Evolutionary conservation across 2,329 filamentous ascomycete genomes (phyloP), one percentile per base, ranked within the genome.

Genomic region (Aureobasidium subglaciale): DNA sequence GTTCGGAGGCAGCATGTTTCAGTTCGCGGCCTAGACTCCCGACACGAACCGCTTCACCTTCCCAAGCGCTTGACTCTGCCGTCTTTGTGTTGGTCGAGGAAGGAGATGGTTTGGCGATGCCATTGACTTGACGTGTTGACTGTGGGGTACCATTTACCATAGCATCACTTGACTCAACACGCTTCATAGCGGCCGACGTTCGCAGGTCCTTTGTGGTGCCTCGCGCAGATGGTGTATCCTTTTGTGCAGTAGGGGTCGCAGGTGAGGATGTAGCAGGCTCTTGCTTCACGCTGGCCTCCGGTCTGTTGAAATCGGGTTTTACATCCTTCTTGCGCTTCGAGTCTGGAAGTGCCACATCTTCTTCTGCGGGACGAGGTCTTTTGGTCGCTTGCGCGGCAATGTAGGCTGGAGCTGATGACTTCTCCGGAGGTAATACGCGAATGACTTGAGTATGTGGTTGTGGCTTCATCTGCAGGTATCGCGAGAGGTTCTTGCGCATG

Each of bases 21-120:
- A 77, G 64, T 1, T 71, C 67, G 7, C 72, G 70, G 9, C 74
- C 75, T 53, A 74, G 66, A 3, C 62, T 65, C 34, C 74, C 72
- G 40, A 73, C 62, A 29, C 71, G 71, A 48, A 65, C 66, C 13
- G 71, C 73, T 18, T 70, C 67, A 1, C 68, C 63, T 7, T 68
- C 67, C 59, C 74, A 70, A 1, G 69, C 60, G 13, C 68, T 61
- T 4, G 70, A 67, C 9, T 69, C 67, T 3, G 65, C 57, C 4
- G 63, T 67, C 42, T 62, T 64, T 40, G 24, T 58, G 58, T 55
- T 59, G 15, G 59, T 59, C 29, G 62, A 60, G 40, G 59, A 63
- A 8, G 61, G 62, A 3, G 61, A 60, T 24, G 61, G 59, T 34
- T 53, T 58, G 15, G 60, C 29, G 10, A 30, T 43, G 50, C 54